Evolutionary conservation across 257 asterid genomes (phyloP), one percentile per base, ranked within the genome.

Genomic region (Eucommia ulmoides): DNA sequence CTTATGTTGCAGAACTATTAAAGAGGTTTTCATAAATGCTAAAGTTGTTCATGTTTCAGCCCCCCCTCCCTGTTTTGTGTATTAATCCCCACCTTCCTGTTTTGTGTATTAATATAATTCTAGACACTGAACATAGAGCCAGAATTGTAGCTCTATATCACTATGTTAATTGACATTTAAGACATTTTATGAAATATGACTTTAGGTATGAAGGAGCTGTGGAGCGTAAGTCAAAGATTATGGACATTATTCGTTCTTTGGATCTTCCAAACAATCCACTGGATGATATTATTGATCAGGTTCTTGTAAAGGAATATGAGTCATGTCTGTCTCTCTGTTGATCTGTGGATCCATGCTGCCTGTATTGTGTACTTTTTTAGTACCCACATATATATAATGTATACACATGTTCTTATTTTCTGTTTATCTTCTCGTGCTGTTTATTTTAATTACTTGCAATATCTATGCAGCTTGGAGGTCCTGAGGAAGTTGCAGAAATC

Each of bases 271-370:
- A 86, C 72, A 91, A 91, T 79, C 96, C 98, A 18, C 67, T 86
- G 75, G 98, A 91, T 81, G 98, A 81, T 74, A 86, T 91, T 69
- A 79, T 86, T 56, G 96, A 86, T 69, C 96, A 86, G 95, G 98
- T 86, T 64, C 24, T 42, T 18, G 44, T 18, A 6, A 35, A 35
- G n/a, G 44, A 18, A 35, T 18, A n/a, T n/a, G n/a, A n/a, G n/a
- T n/a, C n/a, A n/a, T n/a, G 7, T 29, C 48, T 42, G 11, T 38
- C 45, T 15, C 45, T 38, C 45, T 7, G 2, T 38, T 3, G 10
- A 26, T 26, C n/a, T n/a, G n/a, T n/a, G n/a, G n/a, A n/a, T n/a
- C n/a, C n/a, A n/a, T n/a, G n/a, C n/a, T n/a, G n/a, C n/a, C n/a
- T n/a, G n/a, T n/a, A n/a, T n/a, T n/a, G n/a, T n/a, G n/a, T n/a